phyloP scores from a whole-genome alignment of 208 protist genomes.

The Crithidia fasciculata region DNA sequence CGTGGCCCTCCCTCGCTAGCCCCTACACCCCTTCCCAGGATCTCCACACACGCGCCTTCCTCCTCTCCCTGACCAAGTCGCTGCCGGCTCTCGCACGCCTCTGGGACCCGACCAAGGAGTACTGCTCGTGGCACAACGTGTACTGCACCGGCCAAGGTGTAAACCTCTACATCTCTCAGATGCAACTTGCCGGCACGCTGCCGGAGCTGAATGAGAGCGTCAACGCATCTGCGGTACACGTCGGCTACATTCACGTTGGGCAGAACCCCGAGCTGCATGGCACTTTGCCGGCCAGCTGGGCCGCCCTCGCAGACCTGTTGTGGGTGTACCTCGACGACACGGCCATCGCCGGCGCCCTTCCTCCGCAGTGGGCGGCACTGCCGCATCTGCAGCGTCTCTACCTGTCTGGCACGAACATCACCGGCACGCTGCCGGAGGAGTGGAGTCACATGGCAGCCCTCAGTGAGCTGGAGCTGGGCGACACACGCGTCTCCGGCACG shows the following conservation, averaged over 20 bases:
- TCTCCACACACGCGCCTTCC: slow-evolving; percentile 9
- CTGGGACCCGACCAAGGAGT: slow-evolving; percentile 6
- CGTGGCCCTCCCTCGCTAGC: slow-evolving; percentile 1
- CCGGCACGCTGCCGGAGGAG: background rate
- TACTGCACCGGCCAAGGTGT: background rate
- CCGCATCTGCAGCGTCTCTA: background rate
- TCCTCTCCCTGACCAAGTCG: slow-evolving; percentile 1
- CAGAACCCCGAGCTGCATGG: background rate
- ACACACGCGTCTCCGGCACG: background rate
- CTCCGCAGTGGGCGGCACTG: background rate
- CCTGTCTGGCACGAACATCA: background rate
- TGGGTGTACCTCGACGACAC: background rate
- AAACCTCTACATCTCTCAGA: background rate
- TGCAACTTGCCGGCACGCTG: slow-evolving; percentile 1
- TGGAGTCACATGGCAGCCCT: background rate
- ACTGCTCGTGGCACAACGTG: slow-evolving; percentile 5
- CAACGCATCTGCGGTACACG: background rate
- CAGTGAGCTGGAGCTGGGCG: background rate
- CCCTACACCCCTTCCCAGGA: slow-evolving; percentile 15
- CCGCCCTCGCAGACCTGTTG: background rate
- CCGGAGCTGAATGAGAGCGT: slow-evolving; percentile 4
- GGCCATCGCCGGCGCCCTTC: background rate
- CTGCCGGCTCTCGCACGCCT: background rate
- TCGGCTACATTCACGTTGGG: background rate
- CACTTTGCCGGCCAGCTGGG: slow-evolving; percentile 9